Evolutionary conservation across 495 filamentous ascomycete species (phyloP).

Genomic region (Viridothelium virens): DNA sequence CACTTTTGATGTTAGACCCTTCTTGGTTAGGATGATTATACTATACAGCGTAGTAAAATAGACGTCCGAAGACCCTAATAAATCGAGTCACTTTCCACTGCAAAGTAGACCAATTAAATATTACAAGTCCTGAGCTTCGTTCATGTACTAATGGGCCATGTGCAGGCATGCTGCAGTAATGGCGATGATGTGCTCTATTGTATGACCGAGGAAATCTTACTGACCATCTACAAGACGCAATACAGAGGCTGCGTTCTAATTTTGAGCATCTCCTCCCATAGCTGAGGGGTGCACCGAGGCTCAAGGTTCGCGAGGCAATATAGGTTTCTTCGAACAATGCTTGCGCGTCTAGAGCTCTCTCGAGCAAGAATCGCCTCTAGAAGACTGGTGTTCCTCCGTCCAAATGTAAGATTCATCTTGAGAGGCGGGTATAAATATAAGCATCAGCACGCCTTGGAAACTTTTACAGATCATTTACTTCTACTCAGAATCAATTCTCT

Average conservation of each 20-base stretch:
- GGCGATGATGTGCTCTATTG: not conserved
- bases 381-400: not conserved
- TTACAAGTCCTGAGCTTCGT: constrained; percentile 5
- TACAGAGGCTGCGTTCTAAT: constrained; percentile 7
- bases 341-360: not conserved
- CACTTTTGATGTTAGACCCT: constrained; percentile 2
- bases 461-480: constrained; percentile 5
- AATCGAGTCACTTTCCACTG: not conserved
- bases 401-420: not conserved
- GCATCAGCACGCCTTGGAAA: constrained; percentile 4
- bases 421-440: constrained; percentile 8
- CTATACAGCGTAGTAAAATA: not conserved
- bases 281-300: constrained; percentile 9
- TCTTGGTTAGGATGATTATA: not conserved
- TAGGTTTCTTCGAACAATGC: constrained; percentile 4
- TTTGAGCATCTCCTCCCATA: not conserved
- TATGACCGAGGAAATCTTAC: constrained; percentile 3
- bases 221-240: constrained; percentile 3
- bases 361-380: constrained; percentile 6
- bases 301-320: not conserved
- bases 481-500: not conserved
- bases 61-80: constrained; percentile 5
- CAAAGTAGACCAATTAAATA: constrained; percentile 5
- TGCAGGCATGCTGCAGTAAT: constrained; percentile 4
- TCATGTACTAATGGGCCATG: not conserved